A percentile compares a stretch with the other conserved stretches of the same genome.
These are phyloP conservation scores for Yamadazyma pseudoaaseri DNA, from an alignment of 1,139 yeast species.

Conservation along the genomic window DNA sequence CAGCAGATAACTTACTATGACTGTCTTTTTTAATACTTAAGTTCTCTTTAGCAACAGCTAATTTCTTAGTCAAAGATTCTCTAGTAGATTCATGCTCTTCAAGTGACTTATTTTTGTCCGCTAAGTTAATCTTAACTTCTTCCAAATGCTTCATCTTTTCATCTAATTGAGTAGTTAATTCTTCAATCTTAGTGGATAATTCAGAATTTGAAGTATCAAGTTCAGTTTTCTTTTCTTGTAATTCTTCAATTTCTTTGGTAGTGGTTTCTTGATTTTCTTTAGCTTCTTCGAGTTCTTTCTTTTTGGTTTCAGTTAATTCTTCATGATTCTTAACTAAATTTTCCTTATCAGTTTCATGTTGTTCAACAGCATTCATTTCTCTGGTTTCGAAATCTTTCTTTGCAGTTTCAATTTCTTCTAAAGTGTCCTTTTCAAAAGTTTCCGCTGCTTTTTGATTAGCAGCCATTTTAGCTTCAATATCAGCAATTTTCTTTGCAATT, in stretches of 20 bases:
- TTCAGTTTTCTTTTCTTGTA: slow-evolving; percentile 42
- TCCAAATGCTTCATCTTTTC: slow-evolving; percentile 41
- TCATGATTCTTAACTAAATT: slow-evolving; percentile 45
- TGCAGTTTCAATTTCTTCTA: slow-evolving; percentile 45
- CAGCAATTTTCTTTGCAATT: slow-evolving; percentile 35
- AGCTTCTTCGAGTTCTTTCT: slow-evolving; percentile 49
- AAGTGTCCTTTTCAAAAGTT: slow-evolving; percentile 38
- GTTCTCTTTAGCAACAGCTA: slow-evolving; percentile 33
- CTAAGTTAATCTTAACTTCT: slow-evolving; percentile 39
- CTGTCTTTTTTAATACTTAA: slow-evolving; percentile 35
- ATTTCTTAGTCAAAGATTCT: slow-evolving; percentile 40
- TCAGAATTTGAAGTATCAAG: slow-evolving; percentile 46
- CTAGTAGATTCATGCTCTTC: slow-evolving; percentile 35
- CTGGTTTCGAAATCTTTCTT: slow-evolving; percentile 44
- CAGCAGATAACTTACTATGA: slow-evolving; percentile 40
- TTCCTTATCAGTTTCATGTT: slow-evolving; percentile 47
- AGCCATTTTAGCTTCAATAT: slow-evolving; percentile 26
- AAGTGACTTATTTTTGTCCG: slow-evolving; percentile 39
- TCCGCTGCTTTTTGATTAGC: slow-evolving; percentile 33
- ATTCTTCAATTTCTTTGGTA: slow-evolving; percentile 43
- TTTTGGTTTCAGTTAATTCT: slow-evolving; percentile 47
- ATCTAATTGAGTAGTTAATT: slow-evolving; percentile 39
- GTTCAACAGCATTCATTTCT: slow-evolving; percentile 47
- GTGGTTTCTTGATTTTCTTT: slow-evolving; percentile 48
- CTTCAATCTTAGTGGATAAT: slow-evolving; percentile 38